Evolutionary conservation across 495 filamentous ascomycete species (phyloP).

Genomic region (Daldinia caldariorum): DNA sequence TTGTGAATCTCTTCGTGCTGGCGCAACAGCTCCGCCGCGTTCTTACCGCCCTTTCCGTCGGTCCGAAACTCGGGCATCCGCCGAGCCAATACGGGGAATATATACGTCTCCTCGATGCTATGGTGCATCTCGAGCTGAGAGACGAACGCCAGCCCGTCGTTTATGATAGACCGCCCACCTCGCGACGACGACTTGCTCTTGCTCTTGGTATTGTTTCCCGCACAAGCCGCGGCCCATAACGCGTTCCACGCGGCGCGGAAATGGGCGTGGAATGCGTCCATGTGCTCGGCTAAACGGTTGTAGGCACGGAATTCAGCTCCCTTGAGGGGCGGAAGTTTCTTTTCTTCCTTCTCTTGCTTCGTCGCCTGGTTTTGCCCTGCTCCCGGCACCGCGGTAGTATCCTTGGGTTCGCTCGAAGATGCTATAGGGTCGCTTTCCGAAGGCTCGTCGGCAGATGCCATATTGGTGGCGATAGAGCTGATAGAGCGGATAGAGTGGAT

Average conservation of each 20-base stretch:
- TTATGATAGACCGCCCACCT: constrained; percentile 63
- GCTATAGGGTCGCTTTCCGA: constrained; percentile 8
- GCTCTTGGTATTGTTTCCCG: constrained; percentile 59
- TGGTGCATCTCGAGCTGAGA: constrained; percentile 80
- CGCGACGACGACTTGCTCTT: constrained; percentile 48
- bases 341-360: constrained; percentile 15
- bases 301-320: constrained; percentile 64
- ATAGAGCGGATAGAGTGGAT: constrained; percentile 9
- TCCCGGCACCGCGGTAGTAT: not conserved
- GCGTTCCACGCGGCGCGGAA: constrained; percentile 78
- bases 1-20: constrained; percentile 86
- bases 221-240: constrained; percentile 68
- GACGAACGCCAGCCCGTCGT: constrained; percentile 70
- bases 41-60: constrained; percentile 39
- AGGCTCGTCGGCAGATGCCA: constrained; percentile 25
- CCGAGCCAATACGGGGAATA: constrained; percentile 80
- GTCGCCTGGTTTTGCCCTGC: constrained; percentile 4
- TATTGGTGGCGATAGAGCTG: constrained; percentile 13
- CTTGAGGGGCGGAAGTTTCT: constrained; percentile 30
- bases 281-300: constrained; percentile 78
- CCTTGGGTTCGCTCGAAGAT: constrained; percentile 1
- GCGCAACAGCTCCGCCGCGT: constrained; percentile 70
- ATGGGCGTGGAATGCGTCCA: constrained; percentile 84
- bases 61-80: constrained; percentile 84
- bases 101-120: constrained; percentile 81